phyloP scores from a whole-genome alignment of 2,329 filamentous ascomycete genomes.

The Talaromyces sp. region DNA sequence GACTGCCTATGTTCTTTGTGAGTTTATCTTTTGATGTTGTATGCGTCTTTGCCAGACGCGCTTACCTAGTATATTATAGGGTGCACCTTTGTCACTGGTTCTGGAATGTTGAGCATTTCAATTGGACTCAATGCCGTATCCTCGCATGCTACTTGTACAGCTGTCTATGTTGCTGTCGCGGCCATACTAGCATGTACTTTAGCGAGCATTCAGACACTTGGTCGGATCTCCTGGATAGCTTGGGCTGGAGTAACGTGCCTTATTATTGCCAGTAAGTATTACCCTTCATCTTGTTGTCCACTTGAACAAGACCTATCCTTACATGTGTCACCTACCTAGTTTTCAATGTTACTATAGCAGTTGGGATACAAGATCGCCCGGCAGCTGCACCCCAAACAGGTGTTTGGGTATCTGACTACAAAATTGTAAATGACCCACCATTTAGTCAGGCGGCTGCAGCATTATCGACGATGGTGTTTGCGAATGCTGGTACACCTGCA shows the following conservation, averaged over 20 bases:
- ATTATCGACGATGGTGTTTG: constrained; percentile 33
- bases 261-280: not conserved
- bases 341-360: constrained; percentile 18
- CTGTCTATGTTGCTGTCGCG: constrained; percentile 11
- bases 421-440: constrained; percentile 22
- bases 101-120: constrained; percentile 9
- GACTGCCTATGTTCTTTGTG: too few relatives aligned
- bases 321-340: constrained; percentile 1
- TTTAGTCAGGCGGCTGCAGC: constrained; percentile 34
- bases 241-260: constrained; percentile 1
- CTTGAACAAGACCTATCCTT: too few relatives aligned
- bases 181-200: constrained; percentile 9
- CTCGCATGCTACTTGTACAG: constrained; percentile 7
- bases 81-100: constrained; percentile 9
- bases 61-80: not conserved
- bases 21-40: too few relatives aligned
- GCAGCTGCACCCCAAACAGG: constrained; percentile 11
- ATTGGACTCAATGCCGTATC: constrained; percentile 11
- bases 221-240: constrained; percentile 10
- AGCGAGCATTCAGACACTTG: constrained; percentile 11
- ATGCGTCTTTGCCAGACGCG: not conserved
- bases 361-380: constrained; percentile 18
- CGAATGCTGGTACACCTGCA: constrained; percentile 30
- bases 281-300: too few relatives aligned
- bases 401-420: constrained; percentile 19